Conservation (phyloP, 2,329 filamentous ascomycete species). For the Alternaria sp. region DNA sequence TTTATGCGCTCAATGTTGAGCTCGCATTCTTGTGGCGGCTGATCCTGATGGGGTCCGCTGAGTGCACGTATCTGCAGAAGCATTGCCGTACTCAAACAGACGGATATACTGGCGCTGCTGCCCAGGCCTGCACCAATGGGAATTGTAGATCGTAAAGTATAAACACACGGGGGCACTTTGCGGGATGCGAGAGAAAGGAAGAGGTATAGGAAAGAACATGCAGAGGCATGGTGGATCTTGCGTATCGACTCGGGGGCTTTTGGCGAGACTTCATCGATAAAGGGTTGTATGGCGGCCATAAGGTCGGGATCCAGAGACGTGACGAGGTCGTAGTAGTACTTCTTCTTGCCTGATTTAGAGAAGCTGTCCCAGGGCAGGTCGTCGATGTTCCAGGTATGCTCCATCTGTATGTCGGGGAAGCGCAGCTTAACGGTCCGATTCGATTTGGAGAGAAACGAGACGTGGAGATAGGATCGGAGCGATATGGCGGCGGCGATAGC, state of each 20-base stretch:
- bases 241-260: conserved; percentile 73
- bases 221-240: conserved; percentile 85
- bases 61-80: conserved; percentile 88
- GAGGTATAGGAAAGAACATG: conserved; percentile 88
- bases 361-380: conserved; percentile 88
- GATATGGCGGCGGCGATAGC: conserved; percentile 96
- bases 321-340: conserved; percentile 86
- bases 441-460: conserved; percentile 92
- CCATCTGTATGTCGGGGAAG: conserved; percentile 89
- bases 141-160: conserved; percentile 92
- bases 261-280: conserved; percentile 75
- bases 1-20: conserved; percentile 95
- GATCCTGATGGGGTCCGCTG: conserved; percentile 89
- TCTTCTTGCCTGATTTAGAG: conserved; percentile 83
- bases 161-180: conserved; percentile 81
- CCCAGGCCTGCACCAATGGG: conserved; percentile 91
- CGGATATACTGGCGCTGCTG: conserved; percentile 92
- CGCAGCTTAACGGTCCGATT: conserved; percentile 85
- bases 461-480: conserved; percentile 93
- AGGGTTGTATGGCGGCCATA: conserved; percentile 80
- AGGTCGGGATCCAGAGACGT: conserved; percentile 86
- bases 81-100: conserved; percentile 85
- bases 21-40: conserved; percentile 85
- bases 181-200: conserved; percentile 86
- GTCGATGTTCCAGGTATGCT: conserved; percentile 95